Evolutionary conservation across 108 stramenopile species (phyloP).

Genomic region (Nannochloropsis granulata): DNA sequence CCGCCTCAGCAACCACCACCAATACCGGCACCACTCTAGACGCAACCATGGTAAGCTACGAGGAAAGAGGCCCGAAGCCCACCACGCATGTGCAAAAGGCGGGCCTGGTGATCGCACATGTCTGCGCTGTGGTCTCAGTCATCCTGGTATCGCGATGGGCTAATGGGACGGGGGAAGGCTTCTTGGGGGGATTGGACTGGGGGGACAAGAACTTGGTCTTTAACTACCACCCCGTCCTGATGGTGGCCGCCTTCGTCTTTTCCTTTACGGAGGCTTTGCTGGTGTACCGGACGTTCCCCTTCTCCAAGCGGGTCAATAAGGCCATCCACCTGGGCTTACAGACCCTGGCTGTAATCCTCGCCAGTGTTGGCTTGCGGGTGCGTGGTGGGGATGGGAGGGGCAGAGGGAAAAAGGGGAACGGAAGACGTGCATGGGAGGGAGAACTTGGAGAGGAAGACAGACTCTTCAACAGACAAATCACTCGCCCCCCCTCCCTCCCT

Average conservation of each 20-base stretch:
- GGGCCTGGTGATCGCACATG: background rate
- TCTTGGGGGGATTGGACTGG: background rate
- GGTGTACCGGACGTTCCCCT: conserved; percentile 33
- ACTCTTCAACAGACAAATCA: too few species aligned
- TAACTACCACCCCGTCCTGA: conserved; percentile 61
- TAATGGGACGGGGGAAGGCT: background rate
- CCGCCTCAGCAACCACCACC: background rate
- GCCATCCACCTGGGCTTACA: conserved; percentile 40
- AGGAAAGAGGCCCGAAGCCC: background rate
- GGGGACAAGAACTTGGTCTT: conserved; percentile 36
- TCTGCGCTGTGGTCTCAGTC: background rate
- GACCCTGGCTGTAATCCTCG: conserved; percentile 40
- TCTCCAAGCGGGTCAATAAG: conserved; percentile 17
- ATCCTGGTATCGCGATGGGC: background rate
- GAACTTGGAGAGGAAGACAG: too few species aligned
- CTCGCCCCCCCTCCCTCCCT: too few species aligned
- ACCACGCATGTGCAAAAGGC: background rate
- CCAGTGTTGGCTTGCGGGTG: conserved; percentile 34
- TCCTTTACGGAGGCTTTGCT: conserved; percentile 47
- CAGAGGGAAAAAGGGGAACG: too few species aligned
- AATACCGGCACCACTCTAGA: background rate
- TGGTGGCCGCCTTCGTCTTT: conserved; percentile 48
- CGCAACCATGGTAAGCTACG: background rate
- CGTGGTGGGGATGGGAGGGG: too few species aligned
- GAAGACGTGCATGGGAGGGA: too few species aligned